Percentiles rank a stretch among this genome's conserved stretches.
These are phyloP conservation scores for Rhodotorula sp. DNA, from an alignment of 1,284 basidiomycete species.

Conservation along the genomic window DNA sequence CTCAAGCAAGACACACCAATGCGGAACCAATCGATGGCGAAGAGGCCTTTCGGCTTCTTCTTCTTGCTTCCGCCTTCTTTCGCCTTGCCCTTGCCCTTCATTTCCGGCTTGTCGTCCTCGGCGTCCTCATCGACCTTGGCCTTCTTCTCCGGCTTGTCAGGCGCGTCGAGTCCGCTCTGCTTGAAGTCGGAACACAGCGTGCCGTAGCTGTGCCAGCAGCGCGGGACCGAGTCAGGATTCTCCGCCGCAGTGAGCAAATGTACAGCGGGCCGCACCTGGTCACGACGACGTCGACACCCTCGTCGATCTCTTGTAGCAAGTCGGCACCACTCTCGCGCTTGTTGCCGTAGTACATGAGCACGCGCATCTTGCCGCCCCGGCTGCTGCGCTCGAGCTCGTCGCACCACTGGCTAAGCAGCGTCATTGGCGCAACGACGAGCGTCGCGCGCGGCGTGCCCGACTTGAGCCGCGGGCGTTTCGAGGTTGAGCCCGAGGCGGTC, in stretches of 20 bases:
- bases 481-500: slow-evolving; percentile 32
- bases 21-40: slow-evolving; percentile 72
- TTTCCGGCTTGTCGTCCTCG: slow-evolving; percentile 9
- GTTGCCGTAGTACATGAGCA: slow-evolving; percentile 82
- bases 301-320: slow-evolving; percentile 64
- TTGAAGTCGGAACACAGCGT: slow-evolving; percentile 38
- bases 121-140: not conserved
- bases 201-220: slow-evolving; percentile 27
- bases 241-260: too few species aligned
- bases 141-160: slow-evolving; percentile 12
- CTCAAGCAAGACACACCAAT: slow-evolving; percentile 50
- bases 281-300: slow-evolving; percentile 70
- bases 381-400: slow-evolving; percentile 73
- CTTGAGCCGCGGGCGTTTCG: slow-evolving; percentile 30
- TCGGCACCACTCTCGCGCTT: slow-evolving; percentile 63
- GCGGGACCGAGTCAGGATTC: too few species aligned
- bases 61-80: slow-evolving; percentile 8
- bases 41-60: slow-evolving; percentile 32
- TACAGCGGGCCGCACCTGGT: slow-evolving; percentile 65
- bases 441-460: slow-evolving; percentile 61
- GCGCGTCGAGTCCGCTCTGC: slow-evolving; percentile 26
- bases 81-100: slow-evolving; percentile 18
- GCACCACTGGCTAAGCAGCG: slow-evolving; percentile 85
- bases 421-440: slow-evolving; percentile 89
- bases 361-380: slow-evolving; percentile 62